These are phyloP conservation scores for Perkinsus chesapeaki DNA, from an alignment of 169 alveolate species.

Conservation along the genomic window DNA sequence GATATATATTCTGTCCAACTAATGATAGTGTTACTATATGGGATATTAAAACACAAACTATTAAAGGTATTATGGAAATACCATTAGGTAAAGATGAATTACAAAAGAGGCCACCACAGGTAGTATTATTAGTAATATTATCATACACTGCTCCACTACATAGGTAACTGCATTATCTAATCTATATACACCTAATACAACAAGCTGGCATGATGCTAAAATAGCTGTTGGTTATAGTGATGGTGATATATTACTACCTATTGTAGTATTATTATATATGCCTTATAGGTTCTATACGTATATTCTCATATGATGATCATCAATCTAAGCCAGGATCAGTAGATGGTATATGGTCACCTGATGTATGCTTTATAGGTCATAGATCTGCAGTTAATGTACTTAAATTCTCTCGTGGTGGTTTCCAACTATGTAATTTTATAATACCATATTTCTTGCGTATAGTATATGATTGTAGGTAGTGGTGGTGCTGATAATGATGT, in stretches of 20 bases:
- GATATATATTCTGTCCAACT: neutral
- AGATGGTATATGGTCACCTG: neutral
- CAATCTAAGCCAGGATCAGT: neutral
- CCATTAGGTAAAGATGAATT: neutral
- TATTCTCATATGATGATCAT: neutral
- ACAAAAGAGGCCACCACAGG: neutral
- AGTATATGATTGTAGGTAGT: conserved; percentile 41
- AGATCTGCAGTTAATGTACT: conserved; percentile 41
- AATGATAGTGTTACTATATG: neutral
- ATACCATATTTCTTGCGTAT: neutral
- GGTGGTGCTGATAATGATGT: conserved; percentile 72
- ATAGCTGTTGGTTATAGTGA: conserved; percentile 65
- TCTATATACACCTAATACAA: neutral
- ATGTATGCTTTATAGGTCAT: conserved; percentile 56
- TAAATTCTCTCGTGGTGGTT: conserved; percentile 39
- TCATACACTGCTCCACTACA: neutral
- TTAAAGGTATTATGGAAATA: neutral
- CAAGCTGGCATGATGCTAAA: neutral
- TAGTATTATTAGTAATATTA: neutral
- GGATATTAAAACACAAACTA: neutral
- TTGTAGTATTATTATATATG: neutral
- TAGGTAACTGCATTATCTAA: neutral
- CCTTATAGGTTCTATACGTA: neutral
- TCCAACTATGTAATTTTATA: neutral
- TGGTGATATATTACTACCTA: conserved; percentile 53